These are phyloP conservation scores for Solanum paucissectum DNA, from an alignment of 257 asterid species.

Conservation along the genomic window DNA sequence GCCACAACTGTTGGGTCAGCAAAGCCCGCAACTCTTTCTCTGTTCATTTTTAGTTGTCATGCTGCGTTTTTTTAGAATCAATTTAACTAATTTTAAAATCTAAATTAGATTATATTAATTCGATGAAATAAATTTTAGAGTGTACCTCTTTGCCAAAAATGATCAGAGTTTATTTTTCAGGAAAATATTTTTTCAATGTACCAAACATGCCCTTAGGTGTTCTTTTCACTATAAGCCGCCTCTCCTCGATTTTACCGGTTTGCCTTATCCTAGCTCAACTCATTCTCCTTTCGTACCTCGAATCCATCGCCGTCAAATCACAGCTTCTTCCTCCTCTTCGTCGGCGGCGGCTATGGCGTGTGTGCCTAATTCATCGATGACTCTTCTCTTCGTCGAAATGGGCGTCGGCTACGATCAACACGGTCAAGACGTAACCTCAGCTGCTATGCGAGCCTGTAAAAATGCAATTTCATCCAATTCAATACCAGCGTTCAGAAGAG, in stretches of 20 bases:
- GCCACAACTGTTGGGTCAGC: slow-evolving; percentile 50
- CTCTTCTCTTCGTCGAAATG: slow-evolving; percentile 90
- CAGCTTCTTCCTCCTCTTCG: neutral
- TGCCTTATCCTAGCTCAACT: neutral
- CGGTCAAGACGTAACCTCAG: slow-evolving; percentile 84
- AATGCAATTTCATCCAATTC: slow-evolving; percentile 92
- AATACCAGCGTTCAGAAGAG: slow-evolving; percentile 86
- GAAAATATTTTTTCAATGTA: neutral
- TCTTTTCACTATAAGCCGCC: neutral
- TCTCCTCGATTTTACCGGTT: neutral
- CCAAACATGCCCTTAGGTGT: neutral
- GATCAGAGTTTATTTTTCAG: neutral
- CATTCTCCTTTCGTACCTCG: neutral
- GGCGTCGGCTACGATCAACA: slow-evolving; percentile 99
- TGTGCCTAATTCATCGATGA: slow-evolving; percentile 38
- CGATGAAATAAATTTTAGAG: too few species aligned
- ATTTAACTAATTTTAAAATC: too few species aligned
- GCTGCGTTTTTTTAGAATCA: too few species aligned
- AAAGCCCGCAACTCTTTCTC: slow-evolving; percentile 39
- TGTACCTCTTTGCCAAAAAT: too few species aligned
- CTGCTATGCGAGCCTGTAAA: slow-evolving; percentile 92
- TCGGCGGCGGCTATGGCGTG: neutral
- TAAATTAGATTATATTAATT: too few species aligned
- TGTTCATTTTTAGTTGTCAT: too few species aligned
- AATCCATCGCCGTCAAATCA: neutral